Base-by-base conservation (phyloP, 208 protist genomes). In the Wallacemonas sp. region DNA sequence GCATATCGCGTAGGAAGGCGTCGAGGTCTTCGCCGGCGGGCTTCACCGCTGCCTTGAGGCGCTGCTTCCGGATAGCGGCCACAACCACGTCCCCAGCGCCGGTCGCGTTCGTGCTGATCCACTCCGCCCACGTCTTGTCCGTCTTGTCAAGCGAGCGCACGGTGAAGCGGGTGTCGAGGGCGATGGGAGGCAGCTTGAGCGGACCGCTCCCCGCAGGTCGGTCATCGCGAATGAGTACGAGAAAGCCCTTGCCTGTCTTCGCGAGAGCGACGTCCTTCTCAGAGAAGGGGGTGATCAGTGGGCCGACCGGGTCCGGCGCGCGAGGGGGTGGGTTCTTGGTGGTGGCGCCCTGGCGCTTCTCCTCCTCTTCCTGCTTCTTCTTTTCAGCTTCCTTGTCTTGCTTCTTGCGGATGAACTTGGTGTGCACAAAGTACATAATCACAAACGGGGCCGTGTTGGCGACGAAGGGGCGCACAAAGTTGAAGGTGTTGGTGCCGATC, bases 371-470 rank as follows among this genome's bases (percentile, higher is more conserved):
- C 38, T 65, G 42, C 36, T 69, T 56, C 61, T 39, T 26, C 45
- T 41, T 42, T 26, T 54, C 24, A 27, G 68, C 62, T 17, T 47
- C 42, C 6, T 6, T 66, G 2, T 68, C 60, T 45, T 75, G 68
- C 46, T 73, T 68, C 45, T 66, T 66, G 51, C 78, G 76, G 38
- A 79, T 49, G 54, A 91, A 39, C 39, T 80, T 54, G 45, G 72
- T 80, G 28, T 88, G 84, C n/a, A 84, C 55, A 39, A 95, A 66
- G 63, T 83, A 93, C 79, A 91, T 88, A 15, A 95, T 59, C 22
- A 93, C 22, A 64, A 95, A 90, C 14, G 90, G 90, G 49, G 72
- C 64, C 22, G 66, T 62, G 64, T 79, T 85, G 24, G 59, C 79
- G 26, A 79, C 27, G 38, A 81, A 62, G 14, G 90, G 82, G 0